Evolutionary conservation across 176 grass and related monocot genomes (phyloP).

Genomic region (Rhynchospora pubera): DNA sequence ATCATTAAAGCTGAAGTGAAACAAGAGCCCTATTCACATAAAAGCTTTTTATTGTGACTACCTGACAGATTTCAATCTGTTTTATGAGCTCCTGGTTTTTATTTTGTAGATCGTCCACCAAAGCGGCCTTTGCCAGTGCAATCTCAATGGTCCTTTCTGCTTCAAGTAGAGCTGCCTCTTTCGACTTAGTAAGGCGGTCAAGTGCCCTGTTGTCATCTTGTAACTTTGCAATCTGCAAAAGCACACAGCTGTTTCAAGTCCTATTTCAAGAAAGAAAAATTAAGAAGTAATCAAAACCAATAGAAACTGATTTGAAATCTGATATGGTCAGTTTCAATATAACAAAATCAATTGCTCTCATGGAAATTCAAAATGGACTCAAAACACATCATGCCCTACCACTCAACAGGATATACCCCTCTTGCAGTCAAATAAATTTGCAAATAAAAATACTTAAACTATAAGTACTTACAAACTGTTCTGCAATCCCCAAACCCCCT

Average conservation of each 20-base stretch:
- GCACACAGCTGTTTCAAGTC: conserved; percentile 1
- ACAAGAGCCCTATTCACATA: not conserved
- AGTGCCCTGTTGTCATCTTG: conserved; percentile 73
- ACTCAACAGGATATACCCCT: not conserved
- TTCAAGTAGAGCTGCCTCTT: conserved; percentile 79
- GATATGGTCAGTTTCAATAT: not conserved
- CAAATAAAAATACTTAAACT: not conserved
- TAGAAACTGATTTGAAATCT: not conserved
- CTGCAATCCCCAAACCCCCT: no score
- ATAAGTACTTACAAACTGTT: no score
- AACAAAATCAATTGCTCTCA: not conserved
- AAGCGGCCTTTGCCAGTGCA: conserved; percentile 78
- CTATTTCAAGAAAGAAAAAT: not conserved
- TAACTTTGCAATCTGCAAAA: conserved; percentile 65
- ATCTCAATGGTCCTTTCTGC: conserved; percentile 85
- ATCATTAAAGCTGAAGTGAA: no score
- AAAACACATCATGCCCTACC: not conserved
- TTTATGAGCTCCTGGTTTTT: conserved; percentile 95
- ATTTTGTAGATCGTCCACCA: conserved; percentile 95
- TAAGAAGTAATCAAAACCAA: not conserved
- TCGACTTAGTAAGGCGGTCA: conserved; percentile 73
- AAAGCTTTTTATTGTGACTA: conserved; percentile 7
- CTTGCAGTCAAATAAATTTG: not conserved
- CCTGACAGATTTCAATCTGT: conserved; percentile 97
- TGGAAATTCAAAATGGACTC: not conserved